A percentile compares a stretch with the other conserved stretches of the same genome.
Evolutionary conservation across 441 rosid genomes (phyloP).

Genomic region (California macrophylla): DNA sequence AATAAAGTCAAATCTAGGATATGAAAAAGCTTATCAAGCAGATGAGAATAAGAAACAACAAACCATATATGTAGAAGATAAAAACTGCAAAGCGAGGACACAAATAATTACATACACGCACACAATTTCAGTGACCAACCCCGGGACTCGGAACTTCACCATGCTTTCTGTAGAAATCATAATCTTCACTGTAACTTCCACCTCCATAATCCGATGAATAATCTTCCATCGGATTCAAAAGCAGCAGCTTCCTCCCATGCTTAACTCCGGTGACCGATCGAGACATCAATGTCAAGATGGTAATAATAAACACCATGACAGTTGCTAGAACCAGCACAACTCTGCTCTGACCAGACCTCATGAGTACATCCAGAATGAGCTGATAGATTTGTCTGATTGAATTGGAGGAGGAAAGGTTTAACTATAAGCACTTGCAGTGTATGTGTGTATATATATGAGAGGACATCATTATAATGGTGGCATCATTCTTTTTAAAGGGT

Average conservation of each 20-base stretch:
- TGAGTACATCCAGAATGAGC: too few relatives aligned
- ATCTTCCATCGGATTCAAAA: neutral
- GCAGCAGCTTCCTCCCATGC: neutral
- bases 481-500: neutral
- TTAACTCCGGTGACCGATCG: neutral
- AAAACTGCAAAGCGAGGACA: neutral
- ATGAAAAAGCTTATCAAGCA: too few relatives aligned
- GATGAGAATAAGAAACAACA: neutral
- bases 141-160: neutral
- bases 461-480: neutral
- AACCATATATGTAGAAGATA: neutral
- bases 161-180: neutral
- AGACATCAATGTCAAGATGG: neutral
- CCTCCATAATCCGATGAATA: neutral
- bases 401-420: too few relatives aligned
- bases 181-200: neutral
- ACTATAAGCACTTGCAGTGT: neutral
- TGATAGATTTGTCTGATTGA: too few relatives aligned
- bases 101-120: neutral
- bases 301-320: neutral
- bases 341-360: neutral
- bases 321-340: neutral
- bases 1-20: too few relatives aligned
- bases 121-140: neutral
- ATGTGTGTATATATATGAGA: neutral